Percentiles rank a stretch among this genome's conserved stretches.
phyloP scores from a whole-genome alignment of 176 grass and related monocot genomes.

The Ampelocalamus luodianensis region DNA sequence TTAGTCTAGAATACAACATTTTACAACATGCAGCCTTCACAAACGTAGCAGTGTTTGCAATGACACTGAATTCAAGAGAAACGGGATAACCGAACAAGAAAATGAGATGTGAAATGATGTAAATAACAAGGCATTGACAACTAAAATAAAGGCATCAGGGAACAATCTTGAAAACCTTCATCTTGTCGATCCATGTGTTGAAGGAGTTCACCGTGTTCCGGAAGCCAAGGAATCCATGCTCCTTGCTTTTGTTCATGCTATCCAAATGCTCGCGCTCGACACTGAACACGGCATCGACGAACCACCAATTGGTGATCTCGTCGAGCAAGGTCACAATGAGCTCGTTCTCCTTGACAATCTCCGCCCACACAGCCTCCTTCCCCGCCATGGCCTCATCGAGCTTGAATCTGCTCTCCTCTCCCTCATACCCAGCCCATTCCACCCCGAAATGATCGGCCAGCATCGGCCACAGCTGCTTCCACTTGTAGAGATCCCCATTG shows the following conservation, averaged over 20 bases:
- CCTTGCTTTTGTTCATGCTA: conserved; percentile 96
- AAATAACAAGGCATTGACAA: not conserved
- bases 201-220: conserved; percentile 71
- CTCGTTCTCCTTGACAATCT: conserved; percentile 68
- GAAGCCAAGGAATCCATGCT: conserved; percentile 90
- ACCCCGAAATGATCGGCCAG: conserved; percentile 73
- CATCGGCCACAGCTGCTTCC: conserved; percentile 78
- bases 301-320: conserved; percentile 78
- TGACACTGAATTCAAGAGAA: conserved; percentile 15
- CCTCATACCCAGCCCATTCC: conserved; percentile 70
- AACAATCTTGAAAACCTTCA: conserved; percentile 78
- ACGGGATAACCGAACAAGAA: not conserved
- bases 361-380: conserved; percentile 67
- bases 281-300: conserved; percentile 37
- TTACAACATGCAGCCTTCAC: conserved; percentile 39
- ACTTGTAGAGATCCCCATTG: conserved; percentile 88
- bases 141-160: conserved; percentile 45
- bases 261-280: conserved; percentile 54
- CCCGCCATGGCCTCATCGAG: conserved; percentile 64
- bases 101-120: not conserved
- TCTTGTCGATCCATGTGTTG: conserved; percentile 80
- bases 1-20: conserved; percentile 35
- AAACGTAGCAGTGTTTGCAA: not conserved
- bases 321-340: conserved; percentile 54
- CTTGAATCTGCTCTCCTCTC: conserved; percentile 64